Base-by-base conservation (phyloP, 2,329 filamentous ascomycete species). In the Phyllosticta citribraziliensis region DNA sequence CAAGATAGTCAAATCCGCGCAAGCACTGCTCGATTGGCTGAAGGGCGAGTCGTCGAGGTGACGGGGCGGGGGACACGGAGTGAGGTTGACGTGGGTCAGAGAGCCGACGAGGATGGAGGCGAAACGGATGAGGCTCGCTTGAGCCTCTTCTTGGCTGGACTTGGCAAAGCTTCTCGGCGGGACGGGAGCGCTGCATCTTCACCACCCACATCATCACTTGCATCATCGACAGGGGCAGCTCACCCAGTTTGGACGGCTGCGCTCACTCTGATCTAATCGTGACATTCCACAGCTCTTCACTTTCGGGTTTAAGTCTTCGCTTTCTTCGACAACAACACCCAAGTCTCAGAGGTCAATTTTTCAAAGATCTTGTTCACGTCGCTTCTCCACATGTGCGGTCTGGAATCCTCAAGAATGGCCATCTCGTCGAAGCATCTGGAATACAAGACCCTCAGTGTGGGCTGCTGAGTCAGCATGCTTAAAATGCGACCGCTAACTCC, bases 1-100 rank as follows among this genome's bases (percentile, higher is more conserved):
- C 60, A 30, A 58, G 60, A 62, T 62, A 62, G 56, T 62, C 33
- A 62, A 62, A 62, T 62, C 60, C 60, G 52, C 60, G 55, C 55
- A 25, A 56, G 60, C 60, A 62, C 60, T 62, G 60, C 60, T 62
- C 60, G 60, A 30, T 62, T 35, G 60, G 60, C 60, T 57, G 57
- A 55, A 58, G 52, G 56, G 55, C 59, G 59, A 61, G 59, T 57
- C 59, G 59, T 61, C 59, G 55, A 50, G 55, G 25, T 54, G 51
- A 51, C 56, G 60, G 60, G 33, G 35, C 56, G 60, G 60, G 33
- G 60, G 55, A 62, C 60, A 62, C 60, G 51, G 55, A 56, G 60
- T 30, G 51, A 24, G 27, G 60, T 57, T 61, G 54, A 56, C 54
- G 55, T 30, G 53, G 53, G 47, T 51, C 17, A 47, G 54, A 40